Conservation (phyloP, 2,329 filamentous ascomycete genomes). For the Colletotrichum chlorophyti region DNA sequence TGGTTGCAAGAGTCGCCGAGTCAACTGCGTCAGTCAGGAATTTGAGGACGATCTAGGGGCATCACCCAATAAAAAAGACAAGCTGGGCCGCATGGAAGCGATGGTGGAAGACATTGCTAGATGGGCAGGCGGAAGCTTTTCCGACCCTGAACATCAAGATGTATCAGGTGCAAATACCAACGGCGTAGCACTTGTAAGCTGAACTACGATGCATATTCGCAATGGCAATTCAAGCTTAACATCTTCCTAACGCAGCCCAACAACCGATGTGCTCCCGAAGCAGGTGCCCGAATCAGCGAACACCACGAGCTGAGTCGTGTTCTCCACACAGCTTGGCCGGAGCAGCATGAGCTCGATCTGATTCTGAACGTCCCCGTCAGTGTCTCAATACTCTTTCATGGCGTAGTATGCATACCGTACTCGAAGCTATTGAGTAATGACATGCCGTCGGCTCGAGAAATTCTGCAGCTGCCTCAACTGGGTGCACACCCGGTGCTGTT, state of each 20-base stretch:
- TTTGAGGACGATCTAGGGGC: slow-evolving; percentile 44
- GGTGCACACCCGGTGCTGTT: slow-evolving; percentile 43
- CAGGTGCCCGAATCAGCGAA: not conserved
- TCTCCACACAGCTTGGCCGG: slow-evolving; percentile 10
- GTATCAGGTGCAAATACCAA: too few relatives aligned
- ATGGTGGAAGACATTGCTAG: slow-evolving; percentile 42
- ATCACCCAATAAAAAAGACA: too few relatives aligned
- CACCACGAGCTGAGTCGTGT: not conserved
- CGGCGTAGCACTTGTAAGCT: too few relatives aligned
- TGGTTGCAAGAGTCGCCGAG: slow-evolving; percentile 50
- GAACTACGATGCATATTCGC: too few relatives aligned
- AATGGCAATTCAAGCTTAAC: too few relatives aligned
- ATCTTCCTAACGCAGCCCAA: too few relatives aligned
- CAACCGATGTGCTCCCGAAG: too few relatives aligned
- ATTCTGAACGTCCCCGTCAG: slow-evolving; percentile 1
- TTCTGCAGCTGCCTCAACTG: not conserved
- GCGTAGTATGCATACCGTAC: not conserved
- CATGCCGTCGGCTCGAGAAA: not conserved
- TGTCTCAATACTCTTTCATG: slow-evolving; percentile 1
- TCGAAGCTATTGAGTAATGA: too few relatives aligned
- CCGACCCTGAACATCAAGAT: too few relatives aligned
- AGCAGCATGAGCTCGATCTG: not conserved
- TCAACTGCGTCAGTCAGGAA: slow-evolving; percentile 52
- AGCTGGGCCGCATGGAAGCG: slow-evolving; percentile 44
- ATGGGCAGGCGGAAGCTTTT: too few relatives aligned